A percentile compares a stretch with the other conserved stretches of the same genome.
These are phyloP conservation scores for Artomyces pyxidatus DNA, from an alignment of 768 basidiomycete species.

Conservation along the genomic window DNA sequence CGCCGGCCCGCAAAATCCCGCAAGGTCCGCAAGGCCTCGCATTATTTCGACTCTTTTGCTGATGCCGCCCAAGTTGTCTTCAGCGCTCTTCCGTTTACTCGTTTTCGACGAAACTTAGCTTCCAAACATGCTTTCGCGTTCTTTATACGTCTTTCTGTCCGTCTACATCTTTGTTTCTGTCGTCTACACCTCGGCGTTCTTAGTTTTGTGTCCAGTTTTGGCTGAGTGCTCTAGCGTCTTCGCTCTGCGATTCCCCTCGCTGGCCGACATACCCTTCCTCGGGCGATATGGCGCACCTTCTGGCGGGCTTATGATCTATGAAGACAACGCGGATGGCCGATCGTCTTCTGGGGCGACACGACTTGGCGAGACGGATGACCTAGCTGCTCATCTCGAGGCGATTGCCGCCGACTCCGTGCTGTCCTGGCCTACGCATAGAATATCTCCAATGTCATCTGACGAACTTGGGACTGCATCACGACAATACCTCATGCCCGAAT, in stretches of 20 bases:
- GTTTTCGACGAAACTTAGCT: too few species aligned
- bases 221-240: slow-evolving; percentile 9
- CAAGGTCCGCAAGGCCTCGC: too few species aligned
- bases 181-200: slow-evolving; percentile 14
- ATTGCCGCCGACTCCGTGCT: not conserved
- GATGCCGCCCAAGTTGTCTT: too few species aligned
- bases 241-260: slow-evolving; percentile 7
- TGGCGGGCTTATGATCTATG: too few species aligned
- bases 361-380: slow-evolving; percentile 1
- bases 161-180: slow-evolving; percentile 9
- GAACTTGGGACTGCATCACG: slow-evolving; percentile 4
- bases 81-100: too few species aligned
- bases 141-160: slow-evolving; percentile 5
- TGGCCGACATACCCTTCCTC: slow-evolving; percentile 2
- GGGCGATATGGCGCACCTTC: not conserved
- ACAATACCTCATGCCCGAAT: slow-evolving; percentile 7
- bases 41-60: too few species aligned
- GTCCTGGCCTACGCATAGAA: not conserved
- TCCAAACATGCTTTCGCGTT: not conserved
- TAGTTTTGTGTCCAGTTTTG: slow-evolving; percentile 14
- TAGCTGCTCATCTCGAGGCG: slow-evolving; percentile 3
- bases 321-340: too few species aligned
- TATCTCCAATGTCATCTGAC: not conserved
- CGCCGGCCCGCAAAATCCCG: too few species aligned
- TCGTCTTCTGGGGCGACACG: not conserved